Evolutionary conservation across 345 rosid species (phyloP), one percentile per base, ranked within the genome.

Genomic region (Schrenkiella parvula): DNA sequence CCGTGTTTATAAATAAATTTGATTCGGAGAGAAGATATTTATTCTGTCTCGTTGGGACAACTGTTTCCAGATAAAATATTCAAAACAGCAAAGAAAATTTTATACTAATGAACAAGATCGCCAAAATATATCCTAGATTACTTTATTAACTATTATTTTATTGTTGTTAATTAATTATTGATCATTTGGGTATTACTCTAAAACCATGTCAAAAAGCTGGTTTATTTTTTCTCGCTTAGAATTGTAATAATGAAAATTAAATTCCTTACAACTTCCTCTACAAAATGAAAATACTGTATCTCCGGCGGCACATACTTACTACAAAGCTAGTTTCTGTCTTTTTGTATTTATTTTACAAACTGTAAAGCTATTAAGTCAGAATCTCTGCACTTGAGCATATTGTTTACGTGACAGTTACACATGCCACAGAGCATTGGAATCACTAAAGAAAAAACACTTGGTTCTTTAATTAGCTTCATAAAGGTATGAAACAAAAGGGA

Each of bases 21-120:
- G 78, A 74, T 66, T 29, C 26, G 37, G 28, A 59, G 26, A 57
- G 14, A 59, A 34, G 64, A 68, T 52, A 42, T 61, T 51, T 68
- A 61, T 75, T 75, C 58, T 68, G 64, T 52, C 41, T 42, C 68
- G 70, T 61, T 68, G 70, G 70, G 48, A 56, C 79, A 75, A 68
- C 48, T 61, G 70, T 75, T 52, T 68, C 25, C 48, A 61, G 52
- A 62, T 42, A 22, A 51, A 25, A 25, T 67, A 68, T 35, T 68
- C 43, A 67, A 50, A 58, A 50, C 44, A 67, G 63, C 47, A 25
- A 53, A 42, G 32, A 61, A 68, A 53, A 18, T 52, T 66, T 75
- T 59, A 52, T 5, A 50, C n/a, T 51, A 48, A 35, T 60, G 38
- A 62, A 1, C 46, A 29, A 32, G 64, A 75, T 60, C 32, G 2